phyloP scores from a whole-genome alignment of 2,329 filamentous ascomycete genomes.

The Coniochaeta sp. region DNA sequence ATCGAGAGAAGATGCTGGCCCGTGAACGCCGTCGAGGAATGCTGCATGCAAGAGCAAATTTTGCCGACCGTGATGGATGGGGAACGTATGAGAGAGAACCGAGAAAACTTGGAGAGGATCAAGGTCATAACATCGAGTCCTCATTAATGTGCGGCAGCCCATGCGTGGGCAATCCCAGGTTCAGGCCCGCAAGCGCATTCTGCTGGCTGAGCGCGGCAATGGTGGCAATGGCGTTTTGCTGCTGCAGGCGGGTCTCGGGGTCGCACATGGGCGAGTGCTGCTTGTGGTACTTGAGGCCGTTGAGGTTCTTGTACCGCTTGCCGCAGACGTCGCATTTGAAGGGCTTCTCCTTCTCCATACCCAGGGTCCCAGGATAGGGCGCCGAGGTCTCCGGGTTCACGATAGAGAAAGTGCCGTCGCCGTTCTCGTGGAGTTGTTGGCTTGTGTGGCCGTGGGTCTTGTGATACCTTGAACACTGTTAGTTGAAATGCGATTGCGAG shows the following conservation, averaged over 20 bases:
- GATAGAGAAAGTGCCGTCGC: constrained; percentile 95
- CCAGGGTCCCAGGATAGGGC: constrained; percentile 89
- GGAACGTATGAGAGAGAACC: no score
- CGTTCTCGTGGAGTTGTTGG: constrained; percentile 93
- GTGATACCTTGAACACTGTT: constrained; percentile 46
- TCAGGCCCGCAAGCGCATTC: constrained; percentile 20
- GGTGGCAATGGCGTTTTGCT: constrained; percentile 26
- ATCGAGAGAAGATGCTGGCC: no score
- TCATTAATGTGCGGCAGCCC: constrained; percentile 35
- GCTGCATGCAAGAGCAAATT: no score
- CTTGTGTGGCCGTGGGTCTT: constrained; percentile 90
- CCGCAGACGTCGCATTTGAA: constrained; percentile 96
- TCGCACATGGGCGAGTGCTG: constrained; percentile 85
- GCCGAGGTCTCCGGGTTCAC: constrained; percentile 92
- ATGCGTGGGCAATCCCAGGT: constrained; percentile 23
- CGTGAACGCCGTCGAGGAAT: no score
- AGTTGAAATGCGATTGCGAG: no score
- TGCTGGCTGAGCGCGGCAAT: constrained; percentile 22
- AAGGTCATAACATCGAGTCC: constrained; percentile 23
- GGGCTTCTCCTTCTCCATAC: constrained; percentile 99
- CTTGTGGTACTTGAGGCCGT: constrained; percentile 92
- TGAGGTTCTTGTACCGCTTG: constrained; percentile 98
- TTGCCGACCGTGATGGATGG: no score
- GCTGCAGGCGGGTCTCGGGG: constrained; percentile 57
- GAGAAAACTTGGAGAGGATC: no score